Evolutionary conservation across 805 yeast genomes (phyloP), one percentile per base, ranked within the genome.

Genomic region (Kluyveromyces siamensis): DNA sequence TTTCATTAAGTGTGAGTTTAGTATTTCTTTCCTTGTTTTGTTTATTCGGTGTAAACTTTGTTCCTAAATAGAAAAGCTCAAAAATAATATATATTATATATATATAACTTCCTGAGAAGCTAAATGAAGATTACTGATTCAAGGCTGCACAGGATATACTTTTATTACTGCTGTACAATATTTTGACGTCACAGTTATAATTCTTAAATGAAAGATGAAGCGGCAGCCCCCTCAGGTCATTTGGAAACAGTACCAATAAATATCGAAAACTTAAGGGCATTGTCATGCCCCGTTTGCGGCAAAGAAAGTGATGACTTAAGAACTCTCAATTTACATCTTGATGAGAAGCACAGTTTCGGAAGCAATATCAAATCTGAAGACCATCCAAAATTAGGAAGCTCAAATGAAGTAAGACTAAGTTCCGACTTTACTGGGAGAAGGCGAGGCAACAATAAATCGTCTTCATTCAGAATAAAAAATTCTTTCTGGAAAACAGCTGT

Each of bases 291-390:
- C 1, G 81, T 87, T 1, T 87, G 96, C 59, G 64, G 69, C 13
- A 83, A 80, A 50, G 44, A 63, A 1, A 80, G 84, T 82, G 64
- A 77, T 7, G 72, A 76, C 6, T 62, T 82, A 38, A 45, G 55
- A 14, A 83, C 77, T 51, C 68, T 87, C 49, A 85, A 85, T 61
- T 70, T 72, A 41, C 96, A 87, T 63, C 65, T 87, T 27, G 96
- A 88, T 60, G 83, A 76, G 49, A 76, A 65, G 8, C 96, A 87
- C 60, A 66, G 70, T 1, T 66, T 67, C 37, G 66, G 52, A 36
- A 64, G 58, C 30, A 47, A 39, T 46, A 48, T 10, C n/a, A 49
- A 27, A 27, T 36, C 41, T 17, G 39, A 43, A 8, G 27, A 13
- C 13, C 38, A 33, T 30, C 7, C 35, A 30, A 43, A 39, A 19